Conservation (phyloP, 2,329 filamentous ascomycete species). For the Epicoccum nigrum region DNA sequence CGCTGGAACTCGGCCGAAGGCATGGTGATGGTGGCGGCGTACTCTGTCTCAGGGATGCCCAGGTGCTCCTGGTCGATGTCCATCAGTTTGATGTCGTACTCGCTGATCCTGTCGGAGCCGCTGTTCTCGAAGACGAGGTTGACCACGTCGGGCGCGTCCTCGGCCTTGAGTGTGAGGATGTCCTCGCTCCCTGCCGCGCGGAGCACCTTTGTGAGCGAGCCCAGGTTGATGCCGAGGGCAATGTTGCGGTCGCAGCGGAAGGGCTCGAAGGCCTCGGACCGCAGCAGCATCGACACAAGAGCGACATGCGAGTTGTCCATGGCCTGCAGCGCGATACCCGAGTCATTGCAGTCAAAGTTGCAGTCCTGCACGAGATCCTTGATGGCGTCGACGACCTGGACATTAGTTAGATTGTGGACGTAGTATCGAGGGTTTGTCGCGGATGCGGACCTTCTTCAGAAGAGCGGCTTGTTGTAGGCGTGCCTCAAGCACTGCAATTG, state of each 20-base stretch:
- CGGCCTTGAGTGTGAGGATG: constrained; percentile 93
- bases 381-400: constrained; percentile 94
- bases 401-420: not conserved
- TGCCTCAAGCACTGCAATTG: constrained; percentile 82
- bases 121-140: constrained; percentile 95
- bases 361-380: constrained; percentile 99
- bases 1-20: constrained; percentile 88
- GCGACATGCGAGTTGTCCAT: constrained; percentile 99
- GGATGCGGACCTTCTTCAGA: constrained; percentile 80
- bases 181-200: constrained; percentile 94
- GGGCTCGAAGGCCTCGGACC: constrained; percentile 90
- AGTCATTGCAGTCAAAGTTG: constrained; percentile 99
- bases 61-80: constrained; percentile 99
- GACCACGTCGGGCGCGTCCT: constrained; percentile 93
- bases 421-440: not conserved
- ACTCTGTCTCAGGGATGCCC: constrained; percentile 98
- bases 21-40: constrained; percentile 89
- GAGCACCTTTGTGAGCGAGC: constrained; percentile 95
- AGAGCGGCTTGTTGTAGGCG: constrained; percentile 91
- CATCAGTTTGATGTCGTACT: constrained; percentile 99
- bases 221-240: constrained; percentile 94
- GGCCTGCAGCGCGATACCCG: constrained; percentile 94
- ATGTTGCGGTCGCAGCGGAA: constrained; percentile 99
- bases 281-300: constrained; percentile 98
- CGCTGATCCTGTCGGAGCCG: constrained; percentile 87